Evolutionary conservation across 2,329 filamentous ascomycete genomes (phyloP).

Genomic region (Pleurostoma richardsiae): DNA sequence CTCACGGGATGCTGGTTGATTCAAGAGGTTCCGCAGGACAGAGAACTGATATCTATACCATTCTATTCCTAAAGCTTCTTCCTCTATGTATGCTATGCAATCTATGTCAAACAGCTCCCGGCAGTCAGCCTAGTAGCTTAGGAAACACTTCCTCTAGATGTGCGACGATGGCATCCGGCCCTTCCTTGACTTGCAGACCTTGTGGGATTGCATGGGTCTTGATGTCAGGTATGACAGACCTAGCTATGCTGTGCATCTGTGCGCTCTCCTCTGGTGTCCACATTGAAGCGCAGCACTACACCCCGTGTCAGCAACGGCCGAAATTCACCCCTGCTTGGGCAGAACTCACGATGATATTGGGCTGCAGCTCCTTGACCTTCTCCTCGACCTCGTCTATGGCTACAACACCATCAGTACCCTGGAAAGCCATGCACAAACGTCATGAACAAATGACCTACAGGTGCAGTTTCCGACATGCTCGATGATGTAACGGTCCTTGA

Average conservation of each 20-base stretch:
- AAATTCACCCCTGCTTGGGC: background rate
- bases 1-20: no score
- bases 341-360: background rate
- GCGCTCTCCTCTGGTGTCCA: slow-evolving; percentile 41
- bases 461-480: slow-evolving; percentile 55
- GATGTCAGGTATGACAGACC: slow-evolving; percentile 36
- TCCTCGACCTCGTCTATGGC: background rate
- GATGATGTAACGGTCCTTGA: slow-evolving; percentile 61
- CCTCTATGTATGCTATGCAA: no score
- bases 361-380: background rate
- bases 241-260: slow-evolving; percentile 37
- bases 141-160: slow-evolving; percentile 39
- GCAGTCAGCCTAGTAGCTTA: slow-evolving; percentile 11
- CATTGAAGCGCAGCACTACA: slow-evolving; percentile 56
- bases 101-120: no score
- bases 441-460: slow-evolving; percentile 29
- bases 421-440: no score
- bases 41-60: no score
- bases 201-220: slow-evolving; percentile 48
- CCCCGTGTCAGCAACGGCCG: background rate
- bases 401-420: background rate
- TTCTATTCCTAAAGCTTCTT: no score
- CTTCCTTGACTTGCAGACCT: slow-evolving; percentile 46
- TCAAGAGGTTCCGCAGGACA: no score
- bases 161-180: slow-evolving; percentile 50